Percentiles rank a stretch among this genome's conserved stretches.
phyloP scores from a whole-genome alignment of 176 grass and related monocot species.

The Lolium rigidum region DNA sequence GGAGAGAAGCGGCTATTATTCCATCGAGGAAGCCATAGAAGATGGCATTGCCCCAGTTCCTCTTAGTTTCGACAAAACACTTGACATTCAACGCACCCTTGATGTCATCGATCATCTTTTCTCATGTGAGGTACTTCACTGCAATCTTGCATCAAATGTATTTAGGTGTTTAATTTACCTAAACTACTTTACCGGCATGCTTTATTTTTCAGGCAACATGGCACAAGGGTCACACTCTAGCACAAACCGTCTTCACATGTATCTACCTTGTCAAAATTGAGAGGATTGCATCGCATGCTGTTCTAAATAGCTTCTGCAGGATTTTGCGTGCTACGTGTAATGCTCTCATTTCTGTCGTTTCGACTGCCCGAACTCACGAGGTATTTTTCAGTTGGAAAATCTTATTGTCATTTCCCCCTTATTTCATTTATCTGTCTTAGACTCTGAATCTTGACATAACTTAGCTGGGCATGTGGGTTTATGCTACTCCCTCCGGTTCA shows the following conservation, averaged over 20 bases:
- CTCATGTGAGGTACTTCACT: slow-evolving; percentile 86
- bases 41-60: slow-evolving; percentile 85
- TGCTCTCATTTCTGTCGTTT: slow-evolving; percentile 77
- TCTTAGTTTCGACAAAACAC: slow-evolving; percentile 80
- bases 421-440: slow-evolving; percentile 15
- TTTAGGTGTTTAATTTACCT: slow-evolving; percentile 34
- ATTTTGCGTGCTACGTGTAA: slow-evolving; percentile 89
- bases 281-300: slow-evolving; percentile 91
- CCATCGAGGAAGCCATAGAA: slow-evolving; percentile 94
- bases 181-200: slow-evolving; percentile 37
- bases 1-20: slow-evolving; percentile 72
- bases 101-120: slow-evolving; percentile 99
- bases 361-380: slow-evolving; percentile 86
- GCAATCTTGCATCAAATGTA: slow-evolving; percentile 25
- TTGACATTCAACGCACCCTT: slow-evolving; percentile 73
- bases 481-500: not conserved
- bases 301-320: slow-evolving; percentile 90
- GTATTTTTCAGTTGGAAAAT: slow-evolving; percentile 54
- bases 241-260: slow-evolving; percentile 97
- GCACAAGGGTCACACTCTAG: slow-evolving; percentile 92
- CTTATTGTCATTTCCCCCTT: not conserved
- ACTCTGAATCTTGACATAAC: slow-evolving; percentile 10
- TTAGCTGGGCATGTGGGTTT: slow-evolving; percentile 10
- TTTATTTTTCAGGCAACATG: slow-evolving; percentile 79
- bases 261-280: slow-evolving; percentile 89